phyloP scores from a whole-genome alignment of 805 yeast species.

The Jamesozyma rosinii region DNA sequence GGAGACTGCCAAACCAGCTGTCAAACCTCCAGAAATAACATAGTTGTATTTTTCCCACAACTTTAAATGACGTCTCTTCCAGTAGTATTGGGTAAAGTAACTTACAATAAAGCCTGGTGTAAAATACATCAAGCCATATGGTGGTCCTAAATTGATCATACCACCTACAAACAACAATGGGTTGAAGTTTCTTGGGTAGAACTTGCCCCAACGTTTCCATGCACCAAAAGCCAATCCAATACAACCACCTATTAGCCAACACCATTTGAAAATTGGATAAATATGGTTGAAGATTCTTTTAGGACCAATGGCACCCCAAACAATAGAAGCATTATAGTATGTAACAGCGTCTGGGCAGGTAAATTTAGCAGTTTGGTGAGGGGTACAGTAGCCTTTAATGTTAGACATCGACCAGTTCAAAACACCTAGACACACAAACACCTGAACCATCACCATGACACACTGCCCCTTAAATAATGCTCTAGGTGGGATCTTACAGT shows the following conservation, averaged over 20 bases:
- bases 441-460: constrained; percentile 28
- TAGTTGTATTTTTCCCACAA: constrained; percentile 50
- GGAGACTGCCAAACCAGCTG: constrained; percentile 54
- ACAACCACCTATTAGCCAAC: constrained; percentile 49
- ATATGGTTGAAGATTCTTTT: constrained; percentile 46
- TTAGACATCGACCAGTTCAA: constrained; percentile 31
- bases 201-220: constrained; percentile 19
- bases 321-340: constrained; percentile 43
- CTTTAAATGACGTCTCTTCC: constrained; percentile 39
- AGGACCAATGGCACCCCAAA: constrained; percentile 51
- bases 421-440: constrained; percentile 28
- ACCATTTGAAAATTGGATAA: constrained; percentile 55
- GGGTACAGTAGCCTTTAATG: constrained; percentile 30
- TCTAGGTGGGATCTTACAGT: constrained; percentile 49
- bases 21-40: constrained; percentile 46
- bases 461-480: constrained; percentile 44
- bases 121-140: constrained; percentile 38
- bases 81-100: constrained; percentile 40
- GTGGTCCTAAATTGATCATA: constrained; percentile 38
- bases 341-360: constrained; percentile 35
- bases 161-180: constrained; percentile 48
- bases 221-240: constrained; percentile 27
- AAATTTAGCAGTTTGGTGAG: constrained; percentile 33
- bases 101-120: constrained; percentile 25
- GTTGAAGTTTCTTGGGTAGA: constrained; percentile 33